Base-by-base conservation (phyloP, 2,329 filamentous ascomycete genomes). In the Reticulascus tulasneorum region DNA sequence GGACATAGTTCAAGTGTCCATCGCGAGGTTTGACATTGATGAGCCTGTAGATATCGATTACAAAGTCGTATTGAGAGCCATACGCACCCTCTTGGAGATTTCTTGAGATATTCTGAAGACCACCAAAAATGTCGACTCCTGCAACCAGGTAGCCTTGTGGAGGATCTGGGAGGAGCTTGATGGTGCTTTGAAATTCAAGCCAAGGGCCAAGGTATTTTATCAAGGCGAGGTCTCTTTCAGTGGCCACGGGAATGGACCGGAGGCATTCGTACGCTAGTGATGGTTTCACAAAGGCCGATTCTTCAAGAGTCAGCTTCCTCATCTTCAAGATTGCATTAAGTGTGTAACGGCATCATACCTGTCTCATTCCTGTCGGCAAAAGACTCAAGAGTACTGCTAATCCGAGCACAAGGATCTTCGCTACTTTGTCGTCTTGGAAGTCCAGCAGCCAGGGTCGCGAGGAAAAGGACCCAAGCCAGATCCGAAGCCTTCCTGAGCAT, bases 131-230 rank as follows among this genome's bases (percentile, higher is more conserved):
- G 17, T 51, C 46, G 17, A 51, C 46, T 5, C 44, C 47, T 0
- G 44, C 42, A 13, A 44, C 42, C n/a, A 51, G 35, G 28, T 51
- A 51, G 18, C 38, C 44, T 4, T 37, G 33, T 4, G 48, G 47
- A 2, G 48, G 47, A 5, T 33, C 30, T 13, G 35, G 33, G 6
- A 51, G 42, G 13, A 48, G 40, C 8, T 40, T 35, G 18, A 50
- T 11, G 3, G 48, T 50, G 31, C 44, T 45, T 25, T 51, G 48
- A n/a, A 34, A 48, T 28, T 44, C 35, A 6, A 48, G 16, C 20
- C 35, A 48, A 6, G 49, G 48, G 7, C 29, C 13, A 3, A 51
- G 18, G 24, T 46, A 51, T 19, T 37, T 24, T 12, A 51, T 22
- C 7, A 51, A 30, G 3, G 33, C 38, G 5, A 33, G 13, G n/a